These are phyloP conservation scores for Tagetes patula DNA, from an alignment of 129 eudicot genomes.

Conservation along the genomic window DNA sequence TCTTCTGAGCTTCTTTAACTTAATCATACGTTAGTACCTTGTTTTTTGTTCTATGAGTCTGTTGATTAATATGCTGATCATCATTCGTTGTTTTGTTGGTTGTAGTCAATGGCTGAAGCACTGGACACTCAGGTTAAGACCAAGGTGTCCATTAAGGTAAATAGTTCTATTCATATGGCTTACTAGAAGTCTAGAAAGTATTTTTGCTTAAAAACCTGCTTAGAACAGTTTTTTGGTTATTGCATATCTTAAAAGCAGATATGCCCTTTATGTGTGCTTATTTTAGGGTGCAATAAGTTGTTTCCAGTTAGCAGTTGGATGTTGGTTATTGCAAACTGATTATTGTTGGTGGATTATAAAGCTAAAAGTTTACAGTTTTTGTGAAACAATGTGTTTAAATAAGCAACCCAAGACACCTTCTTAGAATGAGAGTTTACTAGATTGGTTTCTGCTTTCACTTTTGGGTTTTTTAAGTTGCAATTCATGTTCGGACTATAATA, in stretches of 20 bases:
- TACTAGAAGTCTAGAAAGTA: neutral
- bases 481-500: neutral
- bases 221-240: conserved; percentile 2
- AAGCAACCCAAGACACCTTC: neutral
- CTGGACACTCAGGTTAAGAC: conserved; percentile 52
- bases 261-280: neutral
- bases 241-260: neutral
- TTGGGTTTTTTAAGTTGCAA: neutral
- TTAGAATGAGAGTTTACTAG: neutral
- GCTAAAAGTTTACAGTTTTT: neutral
- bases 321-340: neutral
- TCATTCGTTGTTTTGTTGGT: conserved; percentile 27
- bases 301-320: neutral
- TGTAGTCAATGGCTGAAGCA: conserved; percentile 73
- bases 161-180: neutral
- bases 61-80: conserved; percentile 11
- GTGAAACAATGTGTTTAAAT: neutral
- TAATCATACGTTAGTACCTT: neutral
- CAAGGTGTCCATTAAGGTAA: conserved; percentile 62
- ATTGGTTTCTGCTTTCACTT: conserved; percentile 6
- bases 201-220: neutral
- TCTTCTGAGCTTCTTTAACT: conserved; percentile 12
- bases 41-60: neutral
- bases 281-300: neutral
- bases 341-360: neutral